Conservation (phyloP, 257 asterid genomes). For the Fraxinus pennsylvanica region DNA sequence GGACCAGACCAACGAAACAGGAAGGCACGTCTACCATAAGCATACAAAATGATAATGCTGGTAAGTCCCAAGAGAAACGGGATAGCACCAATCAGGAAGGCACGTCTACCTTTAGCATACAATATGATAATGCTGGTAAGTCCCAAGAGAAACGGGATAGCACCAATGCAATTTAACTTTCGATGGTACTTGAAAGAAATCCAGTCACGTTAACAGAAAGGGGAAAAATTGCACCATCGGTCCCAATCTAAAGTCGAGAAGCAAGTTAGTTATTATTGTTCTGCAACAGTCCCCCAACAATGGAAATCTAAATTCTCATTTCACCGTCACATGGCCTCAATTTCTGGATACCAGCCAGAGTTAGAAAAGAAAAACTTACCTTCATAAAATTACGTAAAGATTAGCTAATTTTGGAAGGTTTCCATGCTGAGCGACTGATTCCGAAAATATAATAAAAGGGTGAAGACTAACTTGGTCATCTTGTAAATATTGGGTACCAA, state of each 20-base stretch:
- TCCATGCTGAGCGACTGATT: background rate
- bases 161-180: background rate
- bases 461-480: background rate
- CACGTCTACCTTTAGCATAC: too few species aligned
- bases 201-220: background rate
- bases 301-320: background rate
- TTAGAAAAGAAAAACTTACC: background rate
- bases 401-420: background rate
- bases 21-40: constrained; percentile 51
- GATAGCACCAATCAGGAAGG: too few species aligned
- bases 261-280: background rate
- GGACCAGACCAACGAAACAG: constrained; percentile 48
- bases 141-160: too few species aligned
- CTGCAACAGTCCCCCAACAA: too few species aligned
- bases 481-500: background rate
- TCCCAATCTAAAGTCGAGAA: background rate
- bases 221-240: background rate
- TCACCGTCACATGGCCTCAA: background rate
- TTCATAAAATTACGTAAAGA: background rate
- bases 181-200: background rate
- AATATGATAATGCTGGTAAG: too few species aligned
- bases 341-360: background rate
- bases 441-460: background rate
- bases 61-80: background rate
- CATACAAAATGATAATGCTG: background rate